Base-by-base conservation (phyloP, 2,329 filamentous ascomycete species). In the Colletotrichum cordylinicola region DNA sequence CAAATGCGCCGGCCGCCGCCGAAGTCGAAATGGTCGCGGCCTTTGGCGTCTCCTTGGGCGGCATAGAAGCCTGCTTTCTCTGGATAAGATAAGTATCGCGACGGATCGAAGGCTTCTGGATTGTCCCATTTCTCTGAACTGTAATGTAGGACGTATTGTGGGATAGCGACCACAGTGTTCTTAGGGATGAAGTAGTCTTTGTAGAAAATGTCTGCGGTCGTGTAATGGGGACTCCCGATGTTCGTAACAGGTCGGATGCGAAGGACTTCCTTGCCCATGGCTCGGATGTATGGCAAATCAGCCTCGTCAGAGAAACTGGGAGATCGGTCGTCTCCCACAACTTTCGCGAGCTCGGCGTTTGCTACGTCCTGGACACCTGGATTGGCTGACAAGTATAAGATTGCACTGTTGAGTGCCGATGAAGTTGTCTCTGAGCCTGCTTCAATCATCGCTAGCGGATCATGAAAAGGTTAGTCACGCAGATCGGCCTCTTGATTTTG, bases 161-260 rank as follows among this genome's bases (percentile, higher is more conserved):
- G 21, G 2, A 67, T 61, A 13, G 52, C 31, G 21, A 77, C 27
- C 4, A 68, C 65, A 3, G 56, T 66, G 29, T 60, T 37, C 12
- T 70, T 65, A 62, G 61, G 61, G 15, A 77, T 74, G 5, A 21
- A 56, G 37, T 70, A 67, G 35, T 69, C 67, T n/a, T 67, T 67
- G 37, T 70, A 75, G 13, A 61, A 64, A 52, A 70, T 9, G 13
- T 66, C 72, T 15, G 69, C 27, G 12, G 29, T 66, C 27, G 60
- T 64, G n/a, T 24, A 58, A 31, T 72, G 69, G 8, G 69, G 61
- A 16, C 62, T 55, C 7, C 37, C 69, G n/a, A 90, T 85, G 58
- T 88, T 87, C 18, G 87, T 86, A 1, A 90, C 87, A 0, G 90
- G 88, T 10, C 89, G 85, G 88, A 90, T 91, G 3, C 90, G 85